Evolutionary conservation across 148 eudicot genomes (phyloP).

Genomic region (Rheum nobile): DNA sequence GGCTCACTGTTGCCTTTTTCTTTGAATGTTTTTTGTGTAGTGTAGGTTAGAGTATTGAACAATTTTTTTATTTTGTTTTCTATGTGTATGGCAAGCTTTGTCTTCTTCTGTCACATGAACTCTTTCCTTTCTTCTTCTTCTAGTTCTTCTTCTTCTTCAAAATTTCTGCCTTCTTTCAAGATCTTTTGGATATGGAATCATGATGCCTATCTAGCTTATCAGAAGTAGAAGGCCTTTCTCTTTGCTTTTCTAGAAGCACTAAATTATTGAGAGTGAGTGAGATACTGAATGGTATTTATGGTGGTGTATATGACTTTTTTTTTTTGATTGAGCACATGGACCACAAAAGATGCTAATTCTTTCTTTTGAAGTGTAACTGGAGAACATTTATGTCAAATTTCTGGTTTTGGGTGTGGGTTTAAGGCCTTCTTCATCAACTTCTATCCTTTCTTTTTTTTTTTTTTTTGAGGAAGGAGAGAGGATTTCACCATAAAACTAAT

Average conservation of each 20-base stretch:
- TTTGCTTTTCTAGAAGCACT: not conserved
- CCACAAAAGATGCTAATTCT: slow-evolving; percentile 4
- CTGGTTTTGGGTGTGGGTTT: slow-evolving; percentile 3
- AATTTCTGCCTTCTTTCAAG: not conserved
- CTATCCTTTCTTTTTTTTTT: not conserved
- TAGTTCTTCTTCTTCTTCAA: no score
- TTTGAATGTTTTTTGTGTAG: not conserved
- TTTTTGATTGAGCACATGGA: not conserved
- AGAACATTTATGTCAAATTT: slow-evolving; percentile 2
- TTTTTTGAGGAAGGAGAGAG: not conserved
- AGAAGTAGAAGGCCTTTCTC: not conserved
- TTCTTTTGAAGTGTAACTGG: not conserved
- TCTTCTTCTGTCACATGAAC: not conserved
- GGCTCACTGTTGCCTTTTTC: not conserved
- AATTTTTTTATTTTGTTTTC: not conserved
- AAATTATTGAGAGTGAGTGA: slow-evolving; percentile 2
- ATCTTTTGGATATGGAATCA: not conserved
- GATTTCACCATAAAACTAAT: not conserved
- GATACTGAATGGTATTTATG: not conserved
- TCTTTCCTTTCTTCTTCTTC: not conserved
- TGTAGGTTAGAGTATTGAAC: not conserved
- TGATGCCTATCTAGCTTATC: not conserved
- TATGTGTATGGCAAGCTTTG: not conserved
- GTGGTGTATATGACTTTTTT: not conserved
- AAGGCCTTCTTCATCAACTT: not conserved